Conservation (phyloP, 192 early-diverging fungal species). For the Podila verticillata region DNA sequence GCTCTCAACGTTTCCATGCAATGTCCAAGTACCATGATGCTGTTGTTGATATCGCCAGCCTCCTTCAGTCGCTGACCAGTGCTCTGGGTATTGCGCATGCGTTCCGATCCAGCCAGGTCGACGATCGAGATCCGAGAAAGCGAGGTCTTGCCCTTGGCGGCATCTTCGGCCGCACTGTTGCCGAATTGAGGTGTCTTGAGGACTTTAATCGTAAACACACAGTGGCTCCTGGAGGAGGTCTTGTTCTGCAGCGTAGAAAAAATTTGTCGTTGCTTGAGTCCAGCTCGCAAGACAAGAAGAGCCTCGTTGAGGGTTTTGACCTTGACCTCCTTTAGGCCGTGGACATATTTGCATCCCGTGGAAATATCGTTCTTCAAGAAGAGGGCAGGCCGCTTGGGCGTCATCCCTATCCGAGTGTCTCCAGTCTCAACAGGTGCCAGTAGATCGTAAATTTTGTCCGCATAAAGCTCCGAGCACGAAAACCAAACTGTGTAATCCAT, state of each 20-base stretch:
- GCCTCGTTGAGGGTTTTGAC: slow-evolving; percentile 67
- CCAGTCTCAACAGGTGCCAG: slow-evolving; percentile 51
- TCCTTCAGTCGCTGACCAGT: slow-evolving; percentile 69
- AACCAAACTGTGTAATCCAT: slow-evolving; percentile 88
- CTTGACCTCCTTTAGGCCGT: slow-evolving; percentile 67
- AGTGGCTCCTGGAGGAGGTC: slow-evolving; percentile 69
- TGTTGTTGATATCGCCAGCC: slow-evolving; percentile 74
- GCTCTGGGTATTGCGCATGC: slow-evolving; percentile 61
- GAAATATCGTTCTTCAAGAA: slow-evolving; percentile 51
- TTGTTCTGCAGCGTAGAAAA: slow-evolving; percentile 67
- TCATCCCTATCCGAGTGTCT: no score
- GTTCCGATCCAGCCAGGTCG: slow-evolving; percentile 78
- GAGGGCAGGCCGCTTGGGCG: slow-evolving; percentile 32
- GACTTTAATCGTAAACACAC: slow-evolving; percentile 73
- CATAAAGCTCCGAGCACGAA: slow-evolving; percentile 92
- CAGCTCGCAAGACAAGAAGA: slow-evolving; percentile 63
- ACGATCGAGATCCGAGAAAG: slow-evolving; percentile 67
- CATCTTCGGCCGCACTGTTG: slow-evolving; percentile 52
- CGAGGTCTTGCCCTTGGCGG: slow-evolving; percentile 46
- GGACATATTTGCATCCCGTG: slow-evolving; percentile 65
- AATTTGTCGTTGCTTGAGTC: slow-evolving; percentile 66
- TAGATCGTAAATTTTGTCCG: slow-evolving; percentile 88
- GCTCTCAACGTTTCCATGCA: slow-evolving; percentile 71
- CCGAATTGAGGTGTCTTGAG: slow-evolving; percentile 63
- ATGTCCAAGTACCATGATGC: slow-evolving; percentile 76